Conservation (phyloP, 352 stramenopile species). For the Pythium biforme region DNA sequence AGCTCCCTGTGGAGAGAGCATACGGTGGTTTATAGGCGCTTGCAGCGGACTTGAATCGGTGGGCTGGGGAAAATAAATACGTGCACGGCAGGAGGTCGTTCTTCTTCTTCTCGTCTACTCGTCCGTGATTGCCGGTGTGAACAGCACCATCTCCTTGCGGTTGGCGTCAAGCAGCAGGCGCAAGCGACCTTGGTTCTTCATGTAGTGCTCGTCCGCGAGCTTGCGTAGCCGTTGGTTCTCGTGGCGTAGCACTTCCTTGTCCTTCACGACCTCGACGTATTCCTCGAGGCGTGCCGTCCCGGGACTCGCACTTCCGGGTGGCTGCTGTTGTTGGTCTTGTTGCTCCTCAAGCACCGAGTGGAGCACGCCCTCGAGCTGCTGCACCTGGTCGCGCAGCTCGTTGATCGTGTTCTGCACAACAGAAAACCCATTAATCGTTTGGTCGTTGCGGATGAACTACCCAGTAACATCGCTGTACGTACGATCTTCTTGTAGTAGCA, state of each 20-base stretch:
- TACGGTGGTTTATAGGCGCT: too few species aligned
- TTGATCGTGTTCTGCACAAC: constrained; percentile 61
- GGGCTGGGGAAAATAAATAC: constrained; percentile 3
- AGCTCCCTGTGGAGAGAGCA: too few species aligned
- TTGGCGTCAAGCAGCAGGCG: constrained; percentile 59
- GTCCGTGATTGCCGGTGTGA: constrained; percentile 21
- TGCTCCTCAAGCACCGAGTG: constrained; percentile 23
- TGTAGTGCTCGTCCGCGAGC: constrained; percentile 71
- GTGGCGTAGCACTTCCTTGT: constrained; percentile 58
- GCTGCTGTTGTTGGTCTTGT: constrained; percentile 3
- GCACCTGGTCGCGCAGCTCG: constrained; percentile 51
- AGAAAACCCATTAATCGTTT: constrained; percentile 10
- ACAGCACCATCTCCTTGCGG: constrained; percentile 40
- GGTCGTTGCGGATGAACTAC: too few species aligned
- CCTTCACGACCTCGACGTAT: constrained; percentile 35
- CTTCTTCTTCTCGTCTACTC: background rate
- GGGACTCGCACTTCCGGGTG: background rate
- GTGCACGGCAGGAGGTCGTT: background rate
- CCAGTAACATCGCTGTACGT: constrained; percentile 19
- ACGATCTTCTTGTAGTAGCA: constrained; percentile 85
- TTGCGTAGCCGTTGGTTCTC: constrained; percentile 65
- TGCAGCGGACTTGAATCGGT: background rate
- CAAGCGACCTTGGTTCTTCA: constrained; percentile 73
- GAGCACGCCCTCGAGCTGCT: constrained; percentile 22
- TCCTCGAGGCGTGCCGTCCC: background rate